Conservation (phyloP, 83 land plant species). For the Thuja plicata region DNA sequence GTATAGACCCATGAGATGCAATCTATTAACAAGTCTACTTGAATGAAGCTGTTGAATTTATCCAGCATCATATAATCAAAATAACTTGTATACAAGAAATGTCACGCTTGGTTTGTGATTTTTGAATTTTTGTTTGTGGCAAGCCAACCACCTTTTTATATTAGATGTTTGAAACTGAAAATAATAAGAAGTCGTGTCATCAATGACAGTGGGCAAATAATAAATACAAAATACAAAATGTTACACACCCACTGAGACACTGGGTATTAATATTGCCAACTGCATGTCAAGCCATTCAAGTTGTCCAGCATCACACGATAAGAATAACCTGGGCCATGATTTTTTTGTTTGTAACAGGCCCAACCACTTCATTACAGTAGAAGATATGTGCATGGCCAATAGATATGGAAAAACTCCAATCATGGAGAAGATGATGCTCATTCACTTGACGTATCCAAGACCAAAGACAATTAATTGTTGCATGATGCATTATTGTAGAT, state of each 20-base stretch:
- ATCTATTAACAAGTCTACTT: no score
- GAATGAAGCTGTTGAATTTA: no score
- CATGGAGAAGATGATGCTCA: neutral
- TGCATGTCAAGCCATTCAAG: neutral
- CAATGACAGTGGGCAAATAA: no score
- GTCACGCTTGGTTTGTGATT: no score
- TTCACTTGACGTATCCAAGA: neutral
- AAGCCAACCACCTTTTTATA: no score
- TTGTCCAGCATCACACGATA: neutral
- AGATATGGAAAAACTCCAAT: neutral
- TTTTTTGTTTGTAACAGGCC: neutral
- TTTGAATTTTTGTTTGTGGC: no score
- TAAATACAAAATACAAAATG: no score
- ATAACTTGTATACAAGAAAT: no score
- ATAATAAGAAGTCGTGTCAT: no score
- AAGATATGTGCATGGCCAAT: neutral
- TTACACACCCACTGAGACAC: neutral
- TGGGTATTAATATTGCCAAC: neutral
- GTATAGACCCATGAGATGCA: no score
- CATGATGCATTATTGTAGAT: neutral
- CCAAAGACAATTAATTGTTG: neutral
- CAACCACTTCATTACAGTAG: neutral
- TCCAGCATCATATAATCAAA: no score
- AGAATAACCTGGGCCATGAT: neutral
- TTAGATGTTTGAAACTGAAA: no score